Base-by-base conservation (phyloP, 768 basidiomycete species). In the Naganishia vaughanmartiniae region DNA sequence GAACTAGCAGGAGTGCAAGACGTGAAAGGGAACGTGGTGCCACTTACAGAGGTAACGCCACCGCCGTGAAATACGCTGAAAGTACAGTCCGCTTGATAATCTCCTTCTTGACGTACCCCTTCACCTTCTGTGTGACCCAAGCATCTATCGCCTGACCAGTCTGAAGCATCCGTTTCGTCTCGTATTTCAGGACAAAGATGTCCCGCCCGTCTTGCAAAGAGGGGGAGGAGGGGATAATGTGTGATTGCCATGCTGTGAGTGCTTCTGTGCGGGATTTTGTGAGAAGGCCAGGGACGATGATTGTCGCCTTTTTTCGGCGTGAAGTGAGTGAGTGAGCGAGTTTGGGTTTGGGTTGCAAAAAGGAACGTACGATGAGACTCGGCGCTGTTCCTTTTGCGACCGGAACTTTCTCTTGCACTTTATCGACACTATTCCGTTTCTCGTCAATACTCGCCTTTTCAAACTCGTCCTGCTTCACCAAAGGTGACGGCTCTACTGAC, bases 61-160 rank as follows among this genome's bases (percentile, higher is more conserved):
- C 81, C 0, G 83, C 83, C 0, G 81, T 82, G 67, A 82, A 78
- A 54, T 84, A 83, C 14, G 84, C 83, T 3, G 78, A 79, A 31
- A 84, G 75, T 0, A 83, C 79, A 0, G 84, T 84, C 11, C 81
- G 76, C 73, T 84, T 84, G 77, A 85, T 80, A 67, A 85, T 76
- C 70, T 84, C 81, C 24, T 71, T 72, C 66, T 79, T 78, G 26
- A 79, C 73, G 68, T 78, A 74, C 1, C 76, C 75, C 42, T 81
- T 78, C 19, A 83, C 63, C 70, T 80, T 74, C 69, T 71, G 71
- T 36, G 73, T 77, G 39, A 84, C 80, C 74, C 75, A 79, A 19
- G 69, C 33, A 54, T 79, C 75, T 19, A 79, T 72, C 54, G 76
- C 78, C 42, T 69, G 74, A 33, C 73, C 77, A 14, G 78, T 75